Conservation (phyloP, 345 rosid species). For the Eucalyptus leucophloia region DNA sequence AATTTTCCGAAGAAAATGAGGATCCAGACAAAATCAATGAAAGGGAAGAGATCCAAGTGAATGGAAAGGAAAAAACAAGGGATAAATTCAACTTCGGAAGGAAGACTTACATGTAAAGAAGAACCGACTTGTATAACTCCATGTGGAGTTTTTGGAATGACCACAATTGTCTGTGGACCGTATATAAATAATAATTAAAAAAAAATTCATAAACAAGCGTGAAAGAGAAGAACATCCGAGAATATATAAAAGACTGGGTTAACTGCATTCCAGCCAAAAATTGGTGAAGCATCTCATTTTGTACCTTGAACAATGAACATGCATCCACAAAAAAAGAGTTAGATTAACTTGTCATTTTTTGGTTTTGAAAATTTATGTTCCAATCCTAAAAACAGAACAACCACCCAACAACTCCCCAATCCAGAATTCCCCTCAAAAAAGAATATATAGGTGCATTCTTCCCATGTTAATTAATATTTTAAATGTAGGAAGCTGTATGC, state of each 20-base stretch:
- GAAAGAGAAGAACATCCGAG: background rate
- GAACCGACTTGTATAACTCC: slow-evolving; percentile 96
- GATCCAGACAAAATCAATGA: too few species aligned
- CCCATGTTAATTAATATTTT: background rate
- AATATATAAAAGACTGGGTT: background rate
- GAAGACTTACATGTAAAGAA: slow-evolving; percentile 46
- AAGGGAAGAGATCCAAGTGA: background rate
- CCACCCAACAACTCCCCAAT: background rate
- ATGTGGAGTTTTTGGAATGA: slow-evolving; percentile 67
- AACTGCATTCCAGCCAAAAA: slow-evolving; percentile 94
- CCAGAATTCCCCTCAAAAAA: background rate
- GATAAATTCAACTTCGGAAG: background rate
- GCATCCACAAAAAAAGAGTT: background rate
- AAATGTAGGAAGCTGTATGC: background rate
- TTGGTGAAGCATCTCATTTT: slow-evolving; percentile 64
- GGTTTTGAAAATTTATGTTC: background rate
- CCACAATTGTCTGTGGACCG: slow-evolving; percentile 61
- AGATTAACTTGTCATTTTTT: background rate
- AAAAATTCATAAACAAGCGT: background rate
- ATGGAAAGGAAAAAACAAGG: background rate
- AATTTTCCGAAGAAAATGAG: background rate
- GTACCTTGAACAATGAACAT: slow-evolving; percentile 21
- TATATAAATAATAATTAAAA: background rate
- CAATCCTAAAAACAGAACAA: background rate
- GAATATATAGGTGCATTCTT: background rate